These are phyloP conservation scores for Clarkia xantiana DNA, from an alignment of 345 rosid species.

Conservation along the genomic window DNA sequence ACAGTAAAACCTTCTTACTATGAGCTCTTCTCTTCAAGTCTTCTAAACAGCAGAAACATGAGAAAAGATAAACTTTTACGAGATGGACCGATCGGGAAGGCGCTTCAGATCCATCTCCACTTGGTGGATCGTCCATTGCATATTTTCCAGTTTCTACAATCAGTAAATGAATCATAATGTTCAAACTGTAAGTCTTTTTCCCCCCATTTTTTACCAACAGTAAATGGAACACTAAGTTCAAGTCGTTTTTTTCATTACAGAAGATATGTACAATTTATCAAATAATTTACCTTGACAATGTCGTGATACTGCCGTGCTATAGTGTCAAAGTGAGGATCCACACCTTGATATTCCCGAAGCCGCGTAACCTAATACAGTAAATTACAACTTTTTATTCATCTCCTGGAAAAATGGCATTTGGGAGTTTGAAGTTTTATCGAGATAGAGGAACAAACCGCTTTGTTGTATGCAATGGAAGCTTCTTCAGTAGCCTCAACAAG, in stretches of 20 bases:
- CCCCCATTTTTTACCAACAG: conserved; percentile 59
- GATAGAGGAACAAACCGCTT: conserved; percentile 52
- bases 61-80: conserved; percentile 9
- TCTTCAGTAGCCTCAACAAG: conserved; percentile 91
- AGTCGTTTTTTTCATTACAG: too few relatives aligned
- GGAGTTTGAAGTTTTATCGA: conserved; percentile 1
- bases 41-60: not conserved
- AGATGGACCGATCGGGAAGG: conserved; percentile 34
- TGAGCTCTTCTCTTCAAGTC: not conserved
- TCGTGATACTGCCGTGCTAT: conserved; percentile 94
- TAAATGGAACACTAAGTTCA: conserved; percentile 9
- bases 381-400: too few relatives aligned
- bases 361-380: conserved; percentile 53
- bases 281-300: conserved; percentile 53
- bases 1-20: too few relatives aligned
- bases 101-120: conserved; percentile 86
- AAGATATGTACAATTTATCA: too few relatives aligned
- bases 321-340: conserved; percentile 86
- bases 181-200: too few relatives aligned
- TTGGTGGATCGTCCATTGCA: conserved; percentile 96
- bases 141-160: conserved; percentile 72
- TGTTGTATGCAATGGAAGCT: conserved; percentile 86
- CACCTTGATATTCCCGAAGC: conserved; percentile 94
- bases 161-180: too few relatives aligned
- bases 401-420: too few relatives aligned